Conservation (phyloP, 495 filamentous ascomycete species). For the Penicillium manginii region DNA sequence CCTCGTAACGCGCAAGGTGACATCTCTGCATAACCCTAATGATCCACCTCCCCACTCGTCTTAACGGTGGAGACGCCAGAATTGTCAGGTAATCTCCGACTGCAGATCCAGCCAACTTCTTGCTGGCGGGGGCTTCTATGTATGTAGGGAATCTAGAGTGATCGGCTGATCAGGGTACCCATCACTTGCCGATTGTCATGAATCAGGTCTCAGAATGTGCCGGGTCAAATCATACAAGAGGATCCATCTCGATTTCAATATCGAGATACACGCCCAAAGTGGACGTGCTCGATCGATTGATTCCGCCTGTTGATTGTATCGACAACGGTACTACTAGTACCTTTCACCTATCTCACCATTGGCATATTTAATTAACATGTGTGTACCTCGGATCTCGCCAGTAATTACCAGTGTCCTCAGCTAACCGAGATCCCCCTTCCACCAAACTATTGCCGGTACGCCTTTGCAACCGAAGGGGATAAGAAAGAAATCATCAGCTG, state of each 20-base stretch:
- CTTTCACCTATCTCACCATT: not conserved
- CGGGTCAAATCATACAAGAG: not conserved
- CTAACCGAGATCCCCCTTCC: not conserved
- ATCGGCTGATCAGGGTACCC: slow-evolving; percentile 8
- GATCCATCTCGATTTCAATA: slow-evolving; percentile 19
- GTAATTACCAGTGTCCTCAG: not conserved
- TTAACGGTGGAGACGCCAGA: slow-evolving; percentile 13
- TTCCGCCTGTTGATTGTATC: not conserved
- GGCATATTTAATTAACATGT: not conserved
- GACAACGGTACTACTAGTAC: not conserved
- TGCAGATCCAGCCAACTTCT: slow-evolving; percentile 17
- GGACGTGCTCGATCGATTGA: slow-evolving; percentile 2
- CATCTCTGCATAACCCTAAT: not conserved
- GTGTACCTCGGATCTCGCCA: not conserved
- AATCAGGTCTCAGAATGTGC: not conserved
- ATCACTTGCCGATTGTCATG: not conserved
- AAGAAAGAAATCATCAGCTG: not conserved
- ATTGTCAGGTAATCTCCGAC: slow-evolving; percentile 19
- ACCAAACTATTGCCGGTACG: not conserved
- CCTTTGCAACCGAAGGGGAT: not conserved
- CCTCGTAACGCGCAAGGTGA: not conserved
- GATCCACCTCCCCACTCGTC: slow-evolving; percentile 1
- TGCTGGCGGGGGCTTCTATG: not conserved
- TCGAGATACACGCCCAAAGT: not conserved
- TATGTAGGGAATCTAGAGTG: not conserved